Evolutionary conservation across 2,329 filamentous ascomycete species (phyloP), one percentile per base, ranked within the genome.

Genomic region (Diaporthe caulivora): DNA sequence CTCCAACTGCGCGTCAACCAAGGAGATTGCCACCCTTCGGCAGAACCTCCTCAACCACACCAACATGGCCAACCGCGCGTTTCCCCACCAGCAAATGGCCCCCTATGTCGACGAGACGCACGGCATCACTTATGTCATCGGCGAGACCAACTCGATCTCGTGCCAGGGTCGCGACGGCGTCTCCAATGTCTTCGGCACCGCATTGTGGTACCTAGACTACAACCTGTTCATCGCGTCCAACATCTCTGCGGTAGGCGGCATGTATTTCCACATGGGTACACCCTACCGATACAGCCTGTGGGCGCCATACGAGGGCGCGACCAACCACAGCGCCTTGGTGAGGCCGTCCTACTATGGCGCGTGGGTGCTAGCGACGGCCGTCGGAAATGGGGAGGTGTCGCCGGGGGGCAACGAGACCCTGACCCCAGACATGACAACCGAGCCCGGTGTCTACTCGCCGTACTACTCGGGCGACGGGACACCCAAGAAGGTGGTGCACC

Each of bases 271-370:
- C 70, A 44, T 64, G 47, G 78, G 78, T 15, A 78, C 78, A 0
- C 74, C 60, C 37, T 80, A 77, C 55, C 74, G 75, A 18, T 80
- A 80, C 70, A 75, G 73, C 13, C 64, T 77, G 17, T 79, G 78
- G 78, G 76, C 77, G 44, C 78, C 78, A 2, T 71, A 77, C 40
- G 58, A 51, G 21, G 73, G 57, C 13, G 62, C 62, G 26, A 73
- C 72, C 17, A 64, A 71, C 44, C 75, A 74, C 11, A 70, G 62
- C 8, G 64, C 74, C 1, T 55, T 74, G 18, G 70, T 73, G 2
- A 74, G 76, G 51, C 70, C 77, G 15, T 62, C 76, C 17, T 79
- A 79, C 65, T 79, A 79, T 40, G 77, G 76, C 9, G 77, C 77
- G 54, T 62, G 78, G 37, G 65, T 76, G 11, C 75, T 60, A 0